Evolutionary conservation across 768 basidiomycete species (phyloP).

Genomic region (Austroboletus eburneus): DNA sequence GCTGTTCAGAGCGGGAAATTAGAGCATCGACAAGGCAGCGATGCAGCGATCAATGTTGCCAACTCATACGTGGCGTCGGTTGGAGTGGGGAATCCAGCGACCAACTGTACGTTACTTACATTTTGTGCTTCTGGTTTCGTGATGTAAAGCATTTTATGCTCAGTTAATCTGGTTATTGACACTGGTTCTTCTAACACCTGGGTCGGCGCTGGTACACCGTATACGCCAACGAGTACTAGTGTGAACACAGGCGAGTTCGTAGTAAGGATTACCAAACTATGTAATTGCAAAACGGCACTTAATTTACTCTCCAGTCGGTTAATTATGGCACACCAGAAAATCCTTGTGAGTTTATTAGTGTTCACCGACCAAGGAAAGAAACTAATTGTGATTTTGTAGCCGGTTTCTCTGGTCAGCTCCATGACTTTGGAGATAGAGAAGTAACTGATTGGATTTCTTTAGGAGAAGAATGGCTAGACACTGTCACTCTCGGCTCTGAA

Average conservation of each 20-base stretch:
- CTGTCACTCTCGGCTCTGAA: constrained; percentile 46
- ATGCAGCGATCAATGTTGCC: constrained; percentile 32
- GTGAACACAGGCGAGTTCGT: constrained; percentile 42
- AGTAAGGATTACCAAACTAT: constrained; percentile 32
- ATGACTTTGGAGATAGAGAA: neutral
- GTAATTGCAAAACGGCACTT: neutral
- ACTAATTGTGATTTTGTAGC: constrained; percentile 30
- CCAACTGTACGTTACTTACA: constrained; percentile 37
- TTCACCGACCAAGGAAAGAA: no score
- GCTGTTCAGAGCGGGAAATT: constrained; percentile 26
- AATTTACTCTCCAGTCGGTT: constrained; percentile 37
- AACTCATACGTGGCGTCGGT: constrained; percentile 39
- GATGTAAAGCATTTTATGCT: no score
- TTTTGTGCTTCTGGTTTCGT: neutral
- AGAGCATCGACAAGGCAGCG: constrained; percentile 19
- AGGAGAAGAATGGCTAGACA: constrained; percentile 49
- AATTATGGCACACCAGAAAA: constrained; percentile 42
- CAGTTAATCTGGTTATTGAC: constrained; percentile 56
- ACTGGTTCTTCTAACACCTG: constrained; percentile 70
- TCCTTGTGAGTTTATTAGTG: no score
- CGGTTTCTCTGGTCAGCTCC: constrained; percentile 46
- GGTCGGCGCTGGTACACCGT: constrained; percentile 51
- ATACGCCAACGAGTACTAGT: constrained; percentile 48
- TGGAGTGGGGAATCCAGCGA: constrained; percentile 52
- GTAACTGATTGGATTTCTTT: neutral